Conservation (phyloP, 2,329 filamentous ascomycete genomes). For the Diplodia sapinea region DNA sequence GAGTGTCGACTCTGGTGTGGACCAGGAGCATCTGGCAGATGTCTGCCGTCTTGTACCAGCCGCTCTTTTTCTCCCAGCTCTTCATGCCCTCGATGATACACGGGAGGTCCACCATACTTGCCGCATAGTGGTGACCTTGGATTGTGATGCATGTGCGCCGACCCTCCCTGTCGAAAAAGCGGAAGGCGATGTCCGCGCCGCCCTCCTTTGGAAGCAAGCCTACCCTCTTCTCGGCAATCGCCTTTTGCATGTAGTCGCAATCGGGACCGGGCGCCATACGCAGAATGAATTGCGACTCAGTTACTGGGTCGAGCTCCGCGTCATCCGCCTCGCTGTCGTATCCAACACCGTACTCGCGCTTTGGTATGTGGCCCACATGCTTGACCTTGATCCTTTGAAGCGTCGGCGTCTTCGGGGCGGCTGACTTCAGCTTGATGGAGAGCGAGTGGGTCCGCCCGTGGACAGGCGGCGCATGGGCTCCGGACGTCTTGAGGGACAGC, state of each 20-base stretch:
- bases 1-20: constrained; percentile 67
- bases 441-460: constrained; percentile 27
- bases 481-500: constrained; percentile 23
- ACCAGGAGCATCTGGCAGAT: constrained; percentile 89
- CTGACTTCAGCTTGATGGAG: constrained; percentile 63
- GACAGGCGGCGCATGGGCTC: constrained; percentile 8
- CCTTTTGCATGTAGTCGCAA: constrained; percentile 78
- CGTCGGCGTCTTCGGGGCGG: constrained; percentile 30
- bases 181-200: constrained; percentile 78
- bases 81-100: constrained; percentile 92
- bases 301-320: constrained; percentile 81
- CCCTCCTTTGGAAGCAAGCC: constrained; percentile 68
- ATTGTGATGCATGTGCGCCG: constrained; percentile 76
- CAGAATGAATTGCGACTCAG: constrained; percentile 88
- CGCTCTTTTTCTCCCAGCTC: constrained; percentile 82
- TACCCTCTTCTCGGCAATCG: constrained; percentile 77
- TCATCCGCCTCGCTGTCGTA: constrained; percentile 98
- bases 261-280: constrained; percentile 87
- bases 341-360: constrained; percentile 78
- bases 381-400: constrained; percentile 36
- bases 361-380: constrained; percentile 68
- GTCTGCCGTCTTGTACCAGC: constrained; percentile 87
- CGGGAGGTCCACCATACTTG: constrained; percentile 80
- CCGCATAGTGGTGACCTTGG: constrained; percentile 74
- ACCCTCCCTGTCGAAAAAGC: constrained; percentile 76